Evolutionary conservation across 2,329 filamentous ascomycete species (phyloP).

Genomic region (Cercospora janseana): DNA sequence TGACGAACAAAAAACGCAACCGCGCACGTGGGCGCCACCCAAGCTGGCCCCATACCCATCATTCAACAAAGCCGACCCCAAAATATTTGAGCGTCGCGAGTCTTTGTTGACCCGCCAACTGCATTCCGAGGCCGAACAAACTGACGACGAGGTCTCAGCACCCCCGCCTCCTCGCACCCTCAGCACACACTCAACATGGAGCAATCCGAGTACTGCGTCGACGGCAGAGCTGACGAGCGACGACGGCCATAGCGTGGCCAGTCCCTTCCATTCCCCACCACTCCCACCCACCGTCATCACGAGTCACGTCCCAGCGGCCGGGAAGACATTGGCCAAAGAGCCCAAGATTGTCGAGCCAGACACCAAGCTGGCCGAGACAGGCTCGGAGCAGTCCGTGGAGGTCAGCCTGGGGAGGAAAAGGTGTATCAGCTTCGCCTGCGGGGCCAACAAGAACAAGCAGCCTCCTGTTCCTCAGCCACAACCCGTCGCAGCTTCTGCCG

Average conservation of each 20-base stretch:
- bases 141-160: conserved; percentile 39
- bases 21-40: conserved; percentile 17
- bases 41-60: conserved; percentile 16
- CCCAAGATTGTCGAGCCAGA: conserved; percentile 42
- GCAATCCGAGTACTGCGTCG: conserved; percentile 75
- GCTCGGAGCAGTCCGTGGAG: conserved; percentile 57
- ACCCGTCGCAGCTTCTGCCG: conserved; percentile 33
- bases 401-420: conserved; percentile 72
- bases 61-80: conserved; percentile 46
- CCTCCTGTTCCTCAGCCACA: conserved; percentile 39
- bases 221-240: conserved; percentile 94
- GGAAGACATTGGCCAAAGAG: conserved; percentile 41
- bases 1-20: conserved; percentile 50
- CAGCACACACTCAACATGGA: conserved; percentile 66
- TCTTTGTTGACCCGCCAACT: conserved; percentile 88
- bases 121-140: conserved; percentile 52
- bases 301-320: conserved; percentile 39
- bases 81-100: conserved; percentile 59
- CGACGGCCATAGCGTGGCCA: conserved; percentile 71
- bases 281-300: conserved; percentile 56
- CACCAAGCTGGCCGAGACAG: conserved; percentile 34
- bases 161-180: conserved; percentile 42
- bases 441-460: conserved; percentile 55
- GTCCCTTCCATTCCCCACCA: conserved; percentile 83
- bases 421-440: conserved; percentile 88